Evolutionary conservation across 2,329 filamentous ascomycete genomes (phyloP), one percentile per base, ranked within the genome.

Genomic region (Davidsoniella eucalypti): DNA sequence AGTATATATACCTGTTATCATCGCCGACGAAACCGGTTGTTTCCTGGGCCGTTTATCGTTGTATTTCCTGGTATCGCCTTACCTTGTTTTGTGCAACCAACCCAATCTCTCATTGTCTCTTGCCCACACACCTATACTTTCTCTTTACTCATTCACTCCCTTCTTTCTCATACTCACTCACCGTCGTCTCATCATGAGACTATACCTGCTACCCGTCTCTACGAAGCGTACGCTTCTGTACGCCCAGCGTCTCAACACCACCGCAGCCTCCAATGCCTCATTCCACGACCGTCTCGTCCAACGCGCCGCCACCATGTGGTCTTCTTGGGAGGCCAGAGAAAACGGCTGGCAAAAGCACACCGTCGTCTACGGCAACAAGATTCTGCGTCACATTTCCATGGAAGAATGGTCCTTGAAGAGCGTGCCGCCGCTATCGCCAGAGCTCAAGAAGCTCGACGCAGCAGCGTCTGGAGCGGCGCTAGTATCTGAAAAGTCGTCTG

Each of bases 401-500:
- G 85, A 96, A 66, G 92, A 98, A 80, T 98, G 92, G 92, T 87
- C 86, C 0, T 72, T 98, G 57, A 96, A 96, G 68, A 94, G 87
- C 36, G 81, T 98, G 48, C 92, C 92, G 42, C 82, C 88, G 18
- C 70, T 94, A 57, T 86, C 80, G 40, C 29, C 49, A 12, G 47
- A 38, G 7, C 44, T 50, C 17, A 50, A 44, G 29, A 50, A 47
- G 9, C 42, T 47, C 10, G 43, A 47, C 16, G 36, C 47, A 2
- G 44, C 40, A 2, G 38, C 41, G 16, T 44, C 36, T 14, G 50
- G 41, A 38, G 69, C 77, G 12, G 36, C 21, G 18, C 10, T 14
- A 29, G 3, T 33, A 12, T 33, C 26, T 9, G 26, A 33, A 33
- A 33, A 33, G 26, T 12, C 7, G 1, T 5, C 9, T 29, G 26